phyloP scores from a whole-genome alignment of 768 basidiomycete genomes.

The Auricularia auricula-judae region DNA sequence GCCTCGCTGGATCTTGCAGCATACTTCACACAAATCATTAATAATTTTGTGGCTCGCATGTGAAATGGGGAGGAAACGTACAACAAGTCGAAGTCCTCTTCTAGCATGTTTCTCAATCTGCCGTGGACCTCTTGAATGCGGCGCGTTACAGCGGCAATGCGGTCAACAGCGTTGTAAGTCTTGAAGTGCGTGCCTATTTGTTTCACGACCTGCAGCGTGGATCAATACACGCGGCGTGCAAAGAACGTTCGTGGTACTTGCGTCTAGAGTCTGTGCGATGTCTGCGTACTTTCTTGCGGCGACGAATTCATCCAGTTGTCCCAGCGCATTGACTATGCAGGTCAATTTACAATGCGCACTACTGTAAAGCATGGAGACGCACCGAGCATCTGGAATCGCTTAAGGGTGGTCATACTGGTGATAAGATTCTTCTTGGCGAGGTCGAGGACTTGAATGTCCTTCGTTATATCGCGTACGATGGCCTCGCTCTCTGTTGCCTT shows the following conservation, averaged over 20 bases:
- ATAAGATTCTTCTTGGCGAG: constrained; percentile 89
- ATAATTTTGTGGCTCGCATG: neutral
- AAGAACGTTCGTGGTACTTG: constrained; percentile 26
- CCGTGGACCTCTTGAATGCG: constrained; percentile 75
- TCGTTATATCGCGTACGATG: constrained; percentile 88
- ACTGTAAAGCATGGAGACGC: constrained; percentile 15
- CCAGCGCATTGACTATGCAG: constrained; percentile 61
- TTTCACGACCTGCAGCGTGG: constrained; percentile 59
- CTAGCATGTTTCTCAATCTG: constrained; percentile 68
- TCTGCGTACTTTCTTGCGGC: constrained; percentile 73
- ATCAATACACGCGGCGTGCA: neutral
- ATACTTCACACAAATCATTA: constrained; percentile 37
- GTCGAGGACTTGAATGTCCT: constrained; percentile 92
- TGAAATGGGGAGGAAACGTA: constrained; percentile 28
- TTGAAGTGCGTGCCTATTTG: constrained; percentile 77
- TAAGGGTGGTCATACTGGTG: constrained; percentile 78
- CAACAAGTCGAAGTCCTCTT: constrained; percentile 89
- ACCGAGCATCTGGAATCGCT: constrained; percentile 92
- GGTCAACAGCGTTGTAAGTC: constrained; percentile 62
- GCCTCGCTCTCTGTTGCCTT: constrained; percentile 96
- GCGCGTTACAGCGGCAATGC: constrained; percentile 66
- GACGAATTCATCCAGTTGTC: constrained; percentile 69
- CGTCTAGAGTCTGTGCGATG: constrained; percentile 72
- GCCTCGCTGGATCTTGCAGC: constrained; percentile 63
- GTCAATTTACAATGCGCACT: neutral